These are phyloP conservation scores for Tolypocladium paradoxum DNA, from an alignment of 2,329 filamentous ascomycete species.

Conservation along the genomic window DNA sequence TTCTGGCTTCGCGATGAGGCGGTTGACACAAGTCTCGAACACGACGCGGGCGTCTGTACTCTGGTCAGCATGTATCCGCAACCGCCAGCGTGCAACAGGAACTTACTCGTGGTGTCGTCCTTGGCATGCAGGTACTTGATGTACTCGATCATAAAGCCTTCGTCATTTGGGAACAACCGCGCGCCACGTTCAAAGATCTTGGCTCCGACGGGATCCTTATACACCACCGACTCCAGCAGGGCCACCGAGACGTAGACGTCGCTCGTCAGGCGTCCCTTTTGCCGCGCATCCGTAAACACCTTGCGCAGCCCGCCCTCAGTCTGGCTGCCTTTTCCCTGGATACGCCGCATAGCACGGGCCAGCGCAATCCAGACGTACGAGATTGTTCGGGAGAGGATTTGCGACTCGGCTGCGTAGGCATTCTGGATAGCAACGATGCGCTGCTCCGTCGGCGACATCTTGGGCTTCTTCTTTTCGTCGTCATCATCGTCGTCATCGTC, in stretches of 20 bases:
- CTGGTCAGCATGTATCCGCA: constrained; percentile 7
- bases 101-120: constrained; percentile 86
- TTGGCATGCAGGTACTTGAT: constrained; percentile 87
- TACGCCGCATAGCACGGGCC: constrained; percentile 85
- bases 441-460: constrained; percentile 51
- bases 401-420: constrained; percentile 61
- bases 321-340: constrained; percentile 69
- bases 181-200: constrained; percentile 95
- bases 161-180: constrained; percentile 87
- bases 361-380: constrained; percentile 93
- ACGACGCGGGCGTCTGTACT: constrained; percentile 76
- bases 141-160: constrained; percentile 89
- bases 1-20: constrained; percentile 67
- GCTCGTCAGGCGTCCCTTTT: constrained; percentile 77
- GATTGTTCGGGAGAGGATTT: constrained; percentile 70
- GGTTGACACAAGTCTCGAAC: constrained; percentile 87
- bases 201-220: constrained; percentile 82
- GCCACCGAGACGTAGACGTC: constrained; percentile 94
- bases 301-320: constrained; percentile 69
- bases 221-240: constrained; percentile 88
- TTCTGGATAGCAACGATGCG: constrained; percentile 52
- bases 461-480: constrained; percentile 27
- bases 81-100: neutral
- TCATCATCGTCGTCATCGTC: constrained; percentile 38
- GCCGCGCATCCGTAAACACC: constrained; percentile 81